These are phyloP conservation scores for Wickerhamomyces canadensis DNA, from an alignment of 805 yeast species.

Conservation along the genomic window DNA sequence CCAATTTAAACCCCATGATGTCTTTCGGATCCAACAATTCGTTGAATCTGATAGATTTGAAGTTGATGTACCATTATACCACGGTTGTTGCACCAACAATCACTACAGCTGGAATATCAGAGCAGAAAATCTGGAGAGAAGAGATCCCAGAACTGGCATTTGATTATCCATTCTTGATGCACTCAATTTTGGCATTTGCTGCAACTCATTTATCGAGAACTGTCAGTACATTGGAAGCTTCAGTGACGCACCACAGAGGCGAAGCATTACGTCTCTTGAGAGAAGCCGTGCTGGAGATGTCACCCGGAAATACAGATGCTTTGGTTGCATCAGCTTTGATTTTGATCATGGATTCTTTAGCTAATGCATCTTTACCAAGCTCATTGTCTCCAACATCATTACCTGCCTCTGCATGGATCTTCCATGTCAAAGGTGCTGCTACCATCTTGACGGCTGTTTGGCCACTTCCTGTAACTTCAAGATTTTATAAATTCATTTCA, in stretches of 20 bases:
- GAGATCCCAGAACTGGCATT: constrained; percentile 89
- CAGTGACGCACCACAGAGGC: constrained; percentile 81
- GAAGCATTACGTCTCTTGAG: constrained; percentile 77
- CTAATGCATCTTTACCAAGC: constrained; percentile 67
- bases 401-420: constrained; percentile 95
- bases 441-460: constrained; percentile 94
- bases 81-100: constrained; percentile 81
- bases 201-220: constrained; percentile 86
- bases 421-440: constrained; percentile 96
- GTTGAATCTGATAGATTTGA: constrained; percentile 50
- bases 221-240: constrained; percentile 69
- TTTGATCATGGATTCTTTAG: constrained; percentile 87
- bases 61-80: constrained; percentile 83
- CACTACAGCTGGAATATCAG: constrained; percentile 86
- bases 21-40: constrained; percentile 44
- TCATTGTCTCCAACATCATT: constrained; percentile 40
- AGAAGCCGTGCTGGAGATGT: constrained; percentile 80
- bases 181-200: constrained; percentile 81
- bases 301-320: constrained; percentile 85
- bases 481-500: constrained; percentile 67
- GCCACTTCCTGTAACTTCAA: constrained; percentile 70
- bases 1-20: constrained; percentile 4
- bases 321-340: constrained; percentile 88
- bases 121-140: constrained; percentile 76
- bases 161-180: constrained; percentile 87